Conservation (phyloP, 148 eudicot species). For the Pharnaceum exiguum region DNA sequence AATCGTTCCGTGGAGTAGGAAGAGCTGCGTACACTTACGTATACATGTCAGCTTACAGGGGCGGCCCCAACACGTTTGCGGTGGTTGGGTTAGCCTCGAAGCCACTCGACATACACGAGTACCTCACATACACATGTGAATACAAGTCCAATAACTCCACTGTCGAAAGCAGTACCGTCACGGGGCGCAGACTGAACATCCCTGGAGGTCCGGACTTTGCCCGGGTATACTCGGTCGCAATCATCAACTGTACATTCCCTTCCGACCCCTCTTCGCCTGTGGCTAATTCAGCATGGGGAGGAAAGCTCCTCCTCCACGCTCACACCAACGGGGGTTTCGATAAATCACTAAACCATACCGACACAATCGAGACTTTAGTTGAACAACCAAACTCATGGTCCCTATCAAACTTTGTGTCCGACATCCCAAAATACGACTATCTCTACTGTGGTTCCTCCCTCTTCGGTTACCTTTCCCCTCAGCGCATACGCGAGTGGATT, state of each 20-base stretch:
- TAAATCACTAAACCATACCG: constrained; percentile 22
- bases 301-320: constrained; percentile 36
- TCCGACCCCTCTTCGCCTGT: constrained; percentile 39
- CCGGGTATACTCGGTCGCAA: background rate
- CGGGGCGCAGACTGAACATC: background rate
- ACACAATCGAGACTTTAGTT: constrained; percentile 34
- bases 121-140: background rate
- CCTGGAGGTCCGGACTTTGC: background rate
- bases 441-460: constrained; percentile 69
- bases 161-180: background rate
- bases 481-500: constrained; percentile 72
- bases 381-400: constrained; percentile 31
- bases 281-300: constrained; percentile 50
- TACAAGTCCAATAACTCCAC: background rate
- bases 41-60: background rate
- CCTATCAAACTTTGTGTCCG: constrained; percentile 6
- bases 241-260: background rate
- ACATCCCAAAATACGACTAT: constrained; percentile 53
- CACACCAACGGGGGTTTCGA: constrained; percentile 44
- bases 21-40: background rate
- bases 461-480: constrained; percentile 59
- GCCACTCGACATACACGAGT: background rate
- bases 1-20: background rate
- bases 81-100: background rate
- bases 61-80: background rate